Conservation (phyloP, 2,329 filamentous ascomycete species). For the Periconia digitata region DNA sequence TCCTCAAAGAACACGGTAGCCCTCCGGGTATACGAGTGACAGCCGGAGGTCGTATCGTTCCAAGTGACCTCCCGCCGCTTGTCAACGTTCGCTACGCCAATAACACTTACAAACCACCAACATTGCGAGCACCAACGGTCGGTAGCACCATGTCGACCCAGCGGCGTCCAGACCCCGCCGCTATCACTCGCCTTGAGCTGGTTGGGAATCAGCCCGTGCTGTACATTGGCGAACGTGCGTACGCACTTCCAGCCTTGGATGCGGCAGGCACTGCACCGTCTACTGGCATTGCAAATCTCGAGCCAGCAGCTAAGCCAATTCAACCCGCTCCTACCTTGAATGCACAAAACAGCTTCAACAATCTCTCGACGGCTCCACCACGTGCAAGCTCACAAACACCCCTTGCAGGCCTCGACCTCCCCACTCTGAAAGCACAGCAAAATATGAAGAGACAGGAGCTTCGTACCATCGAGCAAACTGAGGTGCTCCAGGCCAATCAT, state of each 20-base stretch:
- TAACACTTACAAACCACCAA: constrained; percentile 28
- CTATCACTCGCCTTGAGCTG: constrained; percentile 29
- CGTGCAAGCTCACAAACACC: constrained; percentile 23
- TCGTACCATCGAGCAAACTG: constrained; percentile 38
- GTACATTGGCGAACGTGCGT: constrained; percentile 34
- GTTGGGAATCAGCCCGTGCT: constrained; percentile 35
- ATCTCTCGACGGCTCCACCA: constrained; percentile 12
- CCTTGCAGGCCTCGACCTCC: constrained; percentile 25
- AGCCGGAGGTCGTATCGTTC: constrained; percentile 56
- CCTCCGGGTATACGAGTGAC: constrained; percentile 55
- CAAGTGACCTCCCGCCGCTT: constrained; percentile 45
- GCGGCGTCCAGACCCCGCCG: constrained; percentile 20
- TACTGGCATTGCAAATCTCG: constrained; percentile 11
- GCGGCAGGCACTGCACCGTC: constrained; percentile 9
- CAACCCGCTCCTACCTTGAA: constrained; percentile 9
- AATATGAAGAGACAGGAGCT: constrained; percentile 37
- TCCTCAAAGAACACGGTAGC: constrained; percentile 55
- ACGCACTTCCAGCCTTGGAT: constrained; percentile 33
- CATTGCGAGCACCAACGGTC: constrained; percentile 20
- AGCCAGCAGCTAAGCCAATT: constrained; percentile 15
- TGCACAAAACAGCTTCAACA: constrained; percentile 14
- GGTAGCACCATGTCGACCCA: constrained; percentile 29
- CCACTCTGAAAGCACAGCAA: constrained; percentile 30
- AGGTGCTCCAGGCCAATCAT: constrained; percentile 35
- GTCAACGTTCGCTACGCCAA: constrained; percentile 28